phyloP scores from a whole-genome alignment of 345 rosid genomes.

The Kernera saxatilis region DNA sequence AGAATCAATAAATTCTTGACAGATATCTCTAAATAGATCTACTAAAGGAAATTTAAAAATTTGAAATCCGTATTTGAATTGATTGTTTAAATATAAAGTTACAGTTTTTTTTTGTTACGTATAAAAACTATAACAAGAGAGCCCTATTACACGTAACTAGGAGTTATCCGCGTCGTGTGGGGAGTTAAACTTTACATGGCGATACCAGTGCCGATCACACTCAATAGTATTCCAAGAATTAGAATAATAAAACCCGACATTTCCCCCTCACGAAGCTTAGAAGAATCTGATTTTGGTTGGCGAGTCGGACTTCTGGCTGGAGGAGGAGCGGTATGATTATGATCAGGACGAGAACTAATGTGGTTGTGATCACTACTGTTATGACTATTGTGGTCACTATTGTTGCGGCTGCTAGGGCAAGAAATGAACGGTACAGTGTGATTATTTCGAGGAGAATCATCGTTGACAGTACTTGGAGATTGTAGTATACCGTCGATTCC shows the following conservation, averaged over 20 bases:
- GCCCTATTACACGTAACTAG: background rate
- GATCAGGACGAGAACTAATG: background rate
- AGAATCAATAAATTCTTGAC: background rate
- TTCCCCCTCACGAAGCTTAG: background rate
- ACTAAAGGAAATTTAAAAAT: background rate
- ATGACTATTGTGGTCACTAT: background rate
- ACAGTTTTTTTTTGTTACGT: background rate
- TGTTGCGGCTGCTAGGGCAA: conserved; percentile 33
- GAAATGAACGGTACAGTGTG: conserved; percentile 19
- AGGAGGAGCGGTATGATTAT: conserved; percentile 4
- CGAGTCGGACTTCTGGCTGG: background rate
- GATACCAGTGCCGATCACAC: background rate
- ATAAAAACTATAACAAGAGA: conserved; percentile 1
- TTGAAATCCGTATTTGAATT: background rate
- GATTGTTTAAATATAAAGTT: background rate
- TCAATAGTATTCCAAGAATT: background rate
- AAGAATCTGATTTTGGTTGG: conserved; percentile 22
- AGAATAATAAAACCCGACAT: background rate
- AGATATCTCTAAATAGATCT: background rate
- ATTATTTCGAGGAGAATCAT: conserved; percentile 14
- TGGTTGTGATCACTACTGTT: background rate
- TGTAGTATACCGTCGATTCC: conserved; percentile 57
- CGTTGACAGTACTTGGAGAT: background rate
- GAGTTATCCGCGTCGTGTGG: background rate
- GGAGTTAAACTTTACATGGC: background rate